Evolutionary conservation across 2,329 filamentous ascomycete species (phyloP).

Genomic region (Piedraia hortae): DNA sequence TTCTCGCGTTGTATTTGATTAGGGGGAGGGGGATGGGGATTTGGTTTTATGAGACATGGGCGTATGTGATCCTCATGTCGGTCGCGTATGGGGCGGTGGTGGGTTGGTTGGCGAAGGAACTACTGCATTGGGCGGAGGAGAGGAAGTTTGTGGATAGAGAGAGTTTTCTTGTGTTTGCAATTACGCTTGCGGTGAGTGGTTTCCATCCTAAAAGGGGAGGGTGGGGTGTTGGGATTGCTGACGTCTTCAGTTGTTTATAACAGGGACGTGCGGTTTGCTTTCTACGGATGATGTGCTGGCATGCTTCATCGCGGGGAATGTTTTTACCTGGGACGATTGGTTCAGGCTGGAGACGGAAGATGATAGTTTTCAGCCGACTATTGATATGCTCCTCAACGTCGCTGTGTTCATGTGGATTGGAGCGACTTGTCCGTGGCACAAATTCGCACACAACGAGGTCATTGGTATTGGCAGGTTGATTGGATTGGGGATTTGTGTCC

Average conservation of each 20-base stretch:
- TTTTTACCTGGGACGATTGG: conserved; percentile 84
- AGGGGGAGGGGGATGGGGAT: conserved; percentile 44
- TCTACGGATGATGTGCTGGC: conserved; percentile 75
- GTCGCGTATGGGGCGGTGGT: conserved; percentile 48
- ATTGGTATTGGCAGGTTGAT: conserved; percentile 50
- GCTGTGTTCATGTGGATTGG: conserved; percentile 79
- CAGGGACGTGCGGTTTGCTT: conserved; percentile 64
- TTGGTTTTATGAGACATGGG: conserved; percentile 71
- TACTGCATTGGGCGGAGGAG: conserved; percentile 63
- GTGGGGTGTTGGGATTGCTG: conserved; percentile 2
- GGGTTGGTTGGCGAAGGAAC: conserved; percentile 55
- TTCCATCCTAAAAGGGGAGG: not conserved
- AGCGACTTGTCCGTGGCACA: conserved; percentile 54
- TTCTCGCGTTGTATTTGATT: conserved; percentile 58
- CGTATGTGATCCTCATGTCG: conserved; percentile 56
- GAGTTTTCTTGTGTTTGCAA: conserved; percentile 66
- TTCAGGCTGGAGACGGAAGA: conserved; percentile 72
- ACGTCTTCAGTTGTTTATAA: conserved; percentile 39
- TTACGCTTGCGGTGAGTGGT: conserved; percentile 40
- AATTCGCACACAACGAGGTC: conserved; percentile 38
- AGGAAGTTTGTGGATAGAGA: conserved; percentile 61
- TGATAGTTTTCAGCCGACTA: conserved; percentile 76
- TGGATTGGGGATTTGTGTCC: conserved; percentile 42
- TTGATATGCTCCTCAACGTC: conserved; percentile 83
- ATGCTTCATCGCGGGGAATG: conserved; percentile 77